phyloP scores from a whole-genome alignment of 2,329 filamentous ascomycete genomes.

The Cladosporium sp. region DNA sequence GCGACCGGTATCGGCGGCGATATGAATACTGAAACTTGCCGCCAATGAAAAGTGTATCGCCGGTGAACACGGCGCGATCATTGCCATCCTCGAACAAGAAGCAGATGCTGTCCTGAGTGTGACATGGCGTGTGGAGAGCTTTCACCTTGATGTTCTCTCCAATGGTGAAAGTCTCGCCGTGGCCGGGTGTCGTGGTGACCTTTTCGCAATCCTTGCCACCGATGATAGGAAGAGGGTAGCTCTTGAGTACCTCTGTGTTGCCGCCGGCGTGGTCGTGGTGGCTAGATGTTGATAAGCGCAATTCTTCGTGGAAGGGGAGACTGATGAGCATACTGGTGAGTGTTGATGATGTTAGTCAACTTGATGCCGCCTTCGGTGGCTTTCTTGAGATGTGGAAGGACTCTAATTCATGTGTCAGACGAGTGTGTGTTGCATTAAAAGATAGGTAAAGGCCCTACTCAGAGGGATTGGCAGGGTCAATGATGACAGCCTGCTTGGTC shows the following conservation, averaged over 20 bases:
- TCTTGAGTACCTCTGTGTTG: conserved; percentile 68
- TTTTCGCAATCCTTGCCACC: conserved; percentile 81
- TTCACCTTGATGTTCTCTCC: conserved; percentile 75
- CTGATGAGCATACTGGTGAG: conserved; percentile 71
- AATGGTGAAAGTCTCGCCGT: conserved; percentile 76
- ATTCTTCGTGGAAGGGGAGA: background rate
- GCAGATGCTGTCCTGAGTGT: conserved; percentile 98
- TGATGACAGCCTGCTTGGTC: conserved; percentile 54
- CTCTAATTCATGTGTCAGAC: conserved; percentile 38
- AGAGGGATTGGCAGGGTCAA: conserved; percentile 74
- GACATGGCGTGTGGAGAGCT: conserved; percentile 91
- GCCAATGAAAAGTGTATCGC: conserved; percentile 92
- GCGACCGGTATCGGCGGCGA: background rate
- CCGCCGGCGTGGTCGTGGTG: conserved; percentile 94
- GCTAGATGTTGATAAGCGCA: conserved; percentile 44
- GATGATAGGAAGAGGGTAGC: conserved; percentile 68
- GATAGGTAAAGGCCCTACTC: conserved; percentile 45
- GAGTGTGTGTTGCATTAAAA: conserved; percentile 40
- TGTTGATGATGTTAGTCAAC: conserved; percentile 87
- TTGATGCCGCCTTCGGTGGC: conserved; percentile 72
- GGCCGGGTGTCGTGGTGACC: conserved; percentile 70
- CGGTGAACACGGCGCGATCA: conserved; percentile 82
- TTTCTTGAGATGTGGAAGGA: conserved; percentile 64
- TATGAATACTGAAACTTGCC: conserved; percentile 47
- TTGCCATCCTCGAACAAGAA: conserved; percentile 81